Evolutionary conservation across 768 basidiomycete genomes (phyloP), one percentile per base, ranked within the genome.

Genomic region (Termitomyces titanicus): DNA sequence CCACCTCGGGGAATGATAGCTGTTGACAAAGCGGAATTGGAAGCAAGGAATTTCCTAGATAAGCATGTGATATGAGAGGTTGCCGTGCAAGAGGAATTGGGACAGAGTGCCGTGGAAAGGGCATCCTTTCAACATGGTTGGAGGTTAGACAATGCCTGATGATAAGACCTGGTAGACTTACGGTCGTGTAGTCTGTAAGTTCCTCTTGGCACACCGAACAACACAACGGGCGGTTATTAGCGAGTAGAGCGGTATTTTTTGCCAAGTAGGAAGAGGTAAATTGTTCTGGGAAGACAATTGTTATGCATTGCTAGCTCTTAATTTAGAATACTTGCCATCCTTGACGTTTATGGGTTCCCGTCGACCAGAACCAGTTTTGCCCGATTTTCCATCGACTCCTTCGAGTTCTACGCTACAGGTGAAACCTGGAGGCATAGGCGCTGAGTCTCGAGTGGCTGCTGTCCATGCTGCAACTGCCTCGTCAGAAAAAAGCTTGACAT

Each of bases 401-500:
- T 88, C 87, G 10, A 86, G 64, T 64, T 89, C 87, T 10, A 78
- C 61, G 5, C 69, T 61, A 42, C 63, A 77, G 4, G 74, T 79
- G 55, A 86, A 82, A 0, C 84, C 83, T 20, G 58, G 68, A 12
- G 86, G 86, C 40, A 84, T 72, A 3, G 74, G 65, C 20, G 65
- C 53, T 13, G 60, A 50, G 8, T 65, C 47, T 37, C 56, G 57
- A 15, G 61, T 55, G 10, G 75, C 71, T 13, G 65, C 66, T 13
- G 75, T 61, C 86, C 89, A 91, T 5, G 67, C 65, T 53, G 75
- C 75, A 18, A 76, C 74, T 12, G 85, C 86, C 52, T 85, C 81
- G 39, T 77, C 69, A 2, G 85, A 84, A 68, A 92, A 94, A 6
- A 92, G 66, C 61, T 87, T 88, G 61, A 91, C 80, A 55, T 84